Base-by-base conservation (phyloP, 2,329 filamentous ascomycete species). In the Fusarium humuli region DNA sequence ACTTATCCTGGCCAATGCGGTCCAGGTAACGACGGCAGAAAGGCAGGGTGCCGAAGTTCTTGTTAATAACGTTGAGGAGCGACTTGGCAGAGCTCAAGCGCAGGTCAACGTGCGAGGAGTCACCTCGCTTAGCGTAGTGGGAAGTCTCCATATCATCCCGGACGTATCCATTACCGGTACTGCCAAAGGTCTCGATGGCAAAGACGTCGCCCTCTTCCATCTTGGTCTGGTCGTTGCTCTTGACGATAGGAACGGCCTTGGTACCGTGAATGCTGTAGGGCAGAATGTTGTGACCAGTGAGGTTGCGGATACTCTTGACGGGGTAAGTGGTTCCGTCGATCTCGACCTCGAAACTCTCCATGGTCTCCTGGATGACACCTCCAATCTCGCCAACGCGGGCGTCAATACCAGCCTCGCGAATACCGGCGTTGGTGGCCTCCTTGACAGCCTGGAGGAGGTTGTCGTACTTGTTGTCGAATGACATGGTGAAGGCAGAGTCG, bases 191-290 rank as follows among this genome's bases (percentile, higher is more conserved):
- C 84, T 98, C 94, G 74, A 98, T 97, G 70, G 94, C 94, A 80
- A 97, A 98, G 20, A 94, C 91, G 77, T 98, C 94, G 44, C 94
- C 94, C 82, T 98, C 95, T 83, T 98, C 94, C 95, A 98, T 98
- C 86, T 97, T 97, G 55, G 94, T 97, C 79, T 91, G 90, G 77
- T 97, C 93, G 67, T 88, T 88, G 67, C 90, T 91, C 84, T 97
- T 97, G 70, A 98, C 94, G 76, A 98, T 97, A 0, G 94, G 95
- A 54, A 98, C 93, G 72, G 92, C 94, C 86, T 98, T 98, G 75
- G 90, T 92, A 61, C 94, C 94, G 82, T 98, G 94, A 75, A 98
- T 98, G 79, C 90, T 90, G 84, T 94, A 96, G 67, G 90, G 94
- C 60, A 93, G 86, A 77, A 98, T 98, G 72, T 92, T 95, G 83